Percentiles rank a stretch among this genome's conserved stretches.
These are phyloP conservation scores for Talaromyces sp. DNA, from an alignment of 2,329 filamentous ascomycete species.

Conservation along the genomic window DNA sequence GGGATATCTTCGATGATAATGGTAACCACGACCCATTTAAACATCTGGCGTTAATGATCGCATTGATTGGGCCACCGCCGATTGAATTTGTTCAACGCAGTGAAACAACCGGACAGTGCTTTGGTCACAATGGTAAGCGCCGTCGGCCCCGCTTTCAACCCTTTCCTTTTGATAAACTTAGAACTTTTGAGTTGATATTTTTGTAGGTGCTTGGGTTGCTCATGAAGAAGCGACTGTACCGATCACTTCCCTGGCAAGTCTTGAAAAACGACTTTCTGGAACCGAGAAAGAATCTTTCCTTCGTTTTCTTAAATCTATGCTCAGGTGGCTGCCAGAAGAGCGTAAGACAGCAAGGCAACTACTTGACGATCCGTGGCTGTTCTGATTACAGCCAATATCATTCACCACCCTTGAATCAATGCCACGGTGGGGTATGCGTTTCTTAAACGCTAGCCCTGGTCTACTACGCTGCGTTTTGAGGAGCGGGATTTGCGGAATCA, in stretches of 20 bases:
- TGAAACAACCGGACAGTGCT: slow-evolving; percentile 32
- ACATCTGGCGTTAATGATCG: slow-evolving; percentile 32
- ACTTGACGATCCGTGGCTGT: slow-evolving; percentile 38
- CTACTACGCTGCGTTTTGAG: too few relatives aligned
- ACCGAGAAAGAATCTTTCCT: slow-evolving; percentile 39
- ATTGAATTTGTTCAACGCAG: slow-evolving; percentile 29
- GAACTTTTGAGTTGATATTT: slow-evolving; percentile 9
- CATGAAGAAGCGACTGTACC: slow-evolving; percentile 25
- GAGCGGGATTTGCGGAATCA: too few relatives aligned
- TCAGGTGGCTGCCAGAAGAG: slow-evolving; percentile 45
- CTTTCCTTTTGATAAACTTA: slow-evolving; percentile 2
- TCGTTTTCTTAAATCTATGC: slow-evolving; percentile 39
- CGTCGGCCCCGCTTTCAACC: background rate
- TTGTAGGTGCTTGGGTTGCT: slow-evolving; percentile 27
- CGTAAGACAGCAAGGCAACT: slow-evolving; percentile 40
- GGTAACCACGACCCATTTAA: slow-evolving; percentile 28
- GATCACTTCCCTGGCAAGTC: slow-evolving; percentile 18
- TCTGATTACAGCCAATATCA: background rate
- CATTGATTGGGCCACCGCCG: slow-evolving; percentile 30
- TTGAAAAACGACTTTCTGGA: slow-evolving; percentile 26
- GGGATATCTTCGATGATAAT: slow-evolving; percentile 35
- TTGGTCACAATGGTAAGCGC: slow-evolving; percentile 26
- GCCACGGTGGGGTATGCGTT: too few relatives aligned
- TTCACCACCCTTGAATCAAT: too few relatives aligned
- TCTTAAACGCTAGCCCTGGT: too few relatives aligned